Base-by-base conservation (phyloP, 768 basidiomycete genomes). In the Xerocomellus chrysenteron region DNA sequence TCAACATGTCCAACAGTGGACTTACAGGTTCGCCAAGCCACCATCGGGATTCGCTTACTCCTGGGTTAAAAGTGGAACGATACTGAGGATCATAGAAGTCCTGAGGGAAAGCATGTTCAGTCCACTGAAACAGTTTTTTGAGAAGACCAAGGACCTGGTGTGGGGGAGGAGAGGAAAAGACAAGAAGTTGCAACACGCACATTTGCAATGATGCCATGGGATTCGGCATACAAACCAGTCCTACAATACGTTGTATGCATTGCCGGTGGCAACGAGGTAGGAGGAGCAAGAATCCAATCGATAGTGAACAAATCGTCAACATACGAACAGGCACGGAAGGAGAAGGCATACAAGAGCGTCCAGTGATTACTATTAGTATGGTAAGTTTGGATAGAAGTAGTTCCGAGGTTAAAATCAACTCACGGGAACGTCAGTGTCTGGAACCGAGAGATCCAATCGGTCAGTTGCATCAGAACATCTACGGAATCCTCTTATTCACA, bases 381-480 rank as follows among this genome's bases (percentile, higher is more conserved):
- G 58, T 36, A 28, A 28, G 12, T 33, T 59, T 24, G 37, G 24
- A 24, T 19, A 45, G 26, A 13, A 42, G 56, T 39, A 28, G 8
- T 1, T 41, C 35, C 5, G 56, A 53, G 7, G 37, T 32, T 30
- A 10, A 55, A 24, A 17, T 40, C 48, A 19, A 79, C 89, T 78
- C 67, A 91, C 83, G 92, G 93, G 66, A 94, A 95, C 5, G 93
- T 95, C 60, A 92, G 70, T 6, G 90, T 91, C 89, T 91, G 54
- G 47, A 36, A 16, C 13, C 11, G 10, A 53, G 24, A 39, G 30
- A 45, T 30, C 14, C 62, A 48, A 57, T 43, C 24, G 37, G 52
- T 36, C 61, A 47, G 40, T 24, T 19, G 39, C 36, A 41, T 45
- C 7, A 19, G 24, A 44, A 58, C 7, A 17, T 35, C 30, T 32